A percentile compares a stretch with the other conserved stretches of the same genome.
These are phyloP conservation scores for Paraphaeosphaeria sporulosa DNA, from an alignment of 2,329 filamentous ascomycete genomes.

Conservation along the genomic window DNA sequence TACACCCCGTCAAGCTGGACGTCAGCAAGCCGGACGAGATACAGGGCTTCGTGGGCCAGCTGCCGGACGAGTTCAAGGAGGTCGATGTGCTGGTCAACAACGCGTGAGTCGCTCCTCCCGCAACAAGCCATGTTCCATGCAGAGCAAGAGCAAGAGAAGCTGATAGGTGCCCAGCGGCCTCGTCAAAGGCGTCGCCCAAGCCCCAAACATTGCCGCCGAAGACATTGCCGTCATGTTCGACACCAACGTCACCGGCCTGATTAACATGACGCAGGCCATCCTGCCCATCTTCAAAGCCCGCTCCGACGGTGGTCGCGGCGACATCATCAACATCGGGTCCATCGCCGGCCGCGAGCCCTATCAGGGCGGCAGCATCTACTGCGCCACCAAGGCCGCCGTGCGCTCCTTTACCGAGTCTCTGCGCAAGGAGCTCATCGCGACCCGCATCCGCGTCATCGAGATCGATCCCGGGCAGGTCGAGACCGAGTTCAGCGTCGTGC, in stretches of 20 bases:
- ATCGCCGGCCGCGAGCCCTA: conserved; percentile 92
- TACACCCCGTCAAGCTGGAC: conserved; percentile 84
- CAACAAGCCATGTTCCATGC: too few relatives aligned
- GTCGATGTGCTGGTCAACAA: conserved; percentile 95
- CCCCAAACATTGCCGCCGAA: conserved; percentile 80
- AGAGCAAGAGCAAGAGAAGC: too few relatives aligned
- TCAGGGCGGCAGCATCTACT: conserved; percentile 87
- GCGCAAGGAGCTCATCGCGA: conserved; percentile 82
- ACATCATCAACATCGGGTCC: conserved; percentile 95
- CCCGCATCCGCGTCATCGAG: conserved; percentile 82
- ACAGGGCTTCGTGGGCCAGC: conserved; percentile 70
- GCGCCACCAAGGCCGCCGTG: conserved; percentile 89
- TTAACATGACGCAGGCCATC: conserved; percentile 95
- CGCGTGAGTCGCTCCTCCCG: conserved; percentile 64
- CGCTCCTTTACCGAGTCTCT: conserved; percentile 83
- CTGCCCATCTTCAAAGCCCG: conserved; percentile 79
- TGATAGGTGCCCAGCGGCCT: conserved; percentile 68
- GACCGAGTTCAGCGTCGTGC: conserved; percentile 89
- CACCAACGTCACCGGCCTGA: conserved; percentile 93
- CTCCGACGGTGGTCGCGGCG: conserved; percentile 76
- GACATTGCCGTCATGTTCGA: conserved; percentile 89
- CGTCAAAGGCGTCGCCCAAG: conserved; percentile 85
- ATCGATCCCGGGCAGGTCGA: conserved; percentile 93
- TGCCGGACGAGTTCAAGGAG: conserved; percentile 83
- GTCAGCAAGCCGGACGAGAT: conserved; percentile 82